Base-by-base conservation (phyloP, 2,329 filamentous ascomycete genomes). In the Calycina herbarum region DNA sequence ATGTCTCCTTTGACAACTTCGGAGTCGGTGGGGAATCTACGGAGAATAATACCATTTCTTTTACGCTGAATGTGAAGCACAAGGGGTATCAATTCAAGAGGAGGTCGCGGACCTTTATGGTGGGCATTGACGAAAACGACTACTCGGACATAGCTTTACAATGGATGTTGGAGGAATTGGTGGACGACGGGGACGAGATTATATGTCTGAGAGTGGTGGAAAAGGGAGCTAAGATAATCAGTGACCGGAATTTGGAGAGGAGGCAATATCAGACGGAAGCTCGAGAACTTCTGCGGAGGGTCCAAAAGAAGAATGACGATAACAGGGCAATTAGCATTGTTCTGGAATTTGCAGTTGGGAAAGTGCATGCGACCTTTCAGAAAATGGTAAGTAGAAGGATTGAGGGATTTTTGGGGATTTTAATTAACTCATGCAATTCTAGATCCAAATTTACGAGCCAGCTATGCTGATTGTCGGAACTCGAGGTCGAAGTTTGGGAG, bases 161-260 rank as follows among this genome's bases (percentile, higher is more conserved):
- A 75, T 92, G 89, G 89, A 82, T 92, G 68, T 83, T 92, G 62
- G 89, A 92, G 71, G 89, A 92, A 76, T 78, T 92, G 62, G 89
- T 92, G n/a, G 89, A 92, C 71, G 89, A 92, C 76, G 89, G 89
- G 3, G 89, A 92, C 72, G 88, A 92, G 75, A 88, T 92, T 64
- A 88, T 92, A 35, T 92, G 89, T 75, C 77, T 92, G 61, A 81
- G 89, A 63, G 89, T 91, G 1, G 85, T 92, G 29, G 89, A 91
- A 72, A 90, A 89, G 74, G 88, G 91, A 73, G 85, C 86, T 61
- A 87, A 85, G 69, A 85, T 90, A 68, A 85, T 86, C 48, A 85
- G 82, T 64, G 86, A 89, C 67, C 78, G 79, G 11, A 85, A 82
- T 62, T 79, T 88, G 10, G 85, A 89, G 70, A 82, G 82, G 66